Base-by-base conservation (phyloP, 345 rosid genomes). In the Pelargonium nanum region DNA sequence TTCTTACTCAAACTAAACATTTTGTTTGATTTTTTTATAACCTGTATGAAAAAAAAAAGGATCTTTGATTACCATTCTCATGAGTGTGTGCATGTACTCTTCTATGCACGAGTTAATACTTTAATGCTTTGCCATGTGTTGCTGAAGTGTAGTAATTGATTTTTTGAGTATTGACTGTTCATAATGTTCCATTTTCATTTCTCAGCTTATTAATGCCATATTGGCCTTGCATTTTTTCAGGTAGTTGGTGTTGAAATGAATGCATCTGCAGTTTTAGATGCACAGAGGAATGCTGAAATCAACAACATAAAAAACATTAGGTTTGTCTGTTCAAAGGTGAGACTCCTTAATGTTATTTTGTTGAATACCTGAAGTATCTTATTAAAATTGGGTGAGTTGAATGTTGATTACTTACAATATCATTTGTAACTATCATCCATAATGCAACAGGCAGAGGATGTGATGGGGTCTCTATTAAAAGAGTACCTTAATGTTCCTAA, bases 231-330 rank as follows among this genome's bases (percentile, higher is more conserved):
- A 19, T 68, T n/a, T 60, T 65, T 69, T 62, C 80, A 87, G 99
- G 96, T 89, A 58, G 75, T 93, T 26, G 99, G 99, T 65, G 82
- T 89, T 74, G 99, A 93, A 80, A 85, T 89, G 96, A 93, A 93
- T 72, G 90, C 92, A 57, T 93, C 99, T 52, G 97, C 99, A 19
- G 96, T 93, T 62, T 80, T 77, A 65, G 97, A 93, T 83, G 99
- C 99, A 20, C 77, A 80, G 56, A 65, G 78, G 53, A 93, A 93
- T 70, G 99, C 99, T 54, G 85, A 83, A 78, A 80, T 85, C 62
- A 93, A 93, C 73, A 88, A 86, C 79, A 81, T 93, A 68, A 84
- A 74, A 60, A 89, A 93, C 78, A 83, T 89, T 82, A 85, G 76
- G 75, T 93, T 89, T 78, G 77, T 87, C 58, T 81, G 96, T 69